Conservation (phyloP, 441 rosid genomes). For the Populus trichocarpa region DNA sequence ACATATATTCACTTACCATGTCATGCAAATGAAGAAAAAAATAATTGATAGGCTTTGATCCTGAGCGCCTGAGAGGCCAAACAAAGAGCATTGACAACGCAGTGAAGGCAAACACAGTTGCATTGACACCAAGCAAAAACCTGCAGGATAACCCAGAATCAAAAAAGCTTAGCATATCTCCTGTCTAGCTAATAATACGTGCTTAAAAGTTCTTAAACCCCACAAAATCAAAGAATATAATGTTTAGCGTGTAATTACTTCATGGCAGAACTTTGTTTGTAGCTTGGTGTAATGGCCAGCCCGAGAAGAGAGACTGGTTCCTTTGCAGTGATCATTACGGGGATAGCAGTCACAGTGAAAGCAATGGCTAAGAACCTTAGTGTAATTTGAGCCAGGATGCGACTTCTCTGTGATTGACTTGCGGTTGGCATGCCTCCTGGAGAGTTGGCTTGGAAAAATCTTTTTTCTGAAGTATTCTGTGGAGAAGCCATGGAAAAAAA, state of each 20-base stretch:
- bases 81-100: slow-evolving; percentile 36
- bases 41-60: slow-evolving; percentile 16
- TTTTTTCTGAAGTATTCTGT: slow-evolving; percentile 14
- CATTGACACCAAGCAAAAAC: slow-evolving; percentile 44
- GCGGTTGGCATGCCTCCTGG: slow-evolving; percentile 1
- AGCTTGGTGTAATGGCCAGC: slow-evolving; percentile 27
- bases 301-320: slow-evolving; percentile 28
- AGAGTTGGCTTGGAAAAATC: slow-evolving; percentile 7
- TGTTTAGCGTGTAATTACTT: slow-evolving; percentile 26
- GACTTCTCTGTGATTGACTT: slow-evolving; percentile 7
- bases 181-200: neutral
- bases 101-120: slow-evolving; percentile 35
- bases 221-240: neutral
- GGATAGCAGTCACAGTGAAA: slow-evolving; percentile 36
- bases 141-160: slow-evolving; percentile 24
- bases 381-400: slow-evolving; percentile 29
- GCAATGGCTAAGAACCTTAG: slow-evolving; percentile 41
- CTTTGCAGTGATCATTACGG: slow-evolving; percentile 34
- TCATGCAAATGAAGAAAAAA: slow-evolving; percentile 46
- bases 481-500: slow-evolving; percentile 8
- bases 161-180: neutral
- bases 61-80: slow-evolving; percentile 25
- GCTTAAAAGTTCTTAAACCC: neutral
- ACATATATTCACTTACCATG: slow-evolving; percentile 32
- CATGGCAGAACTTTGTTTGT: slow-evolving; percentile 39